phyloP scores from a whole-genome alignment of 441 rosid species.

The Cnidoscolus chayamansa region DNA sequence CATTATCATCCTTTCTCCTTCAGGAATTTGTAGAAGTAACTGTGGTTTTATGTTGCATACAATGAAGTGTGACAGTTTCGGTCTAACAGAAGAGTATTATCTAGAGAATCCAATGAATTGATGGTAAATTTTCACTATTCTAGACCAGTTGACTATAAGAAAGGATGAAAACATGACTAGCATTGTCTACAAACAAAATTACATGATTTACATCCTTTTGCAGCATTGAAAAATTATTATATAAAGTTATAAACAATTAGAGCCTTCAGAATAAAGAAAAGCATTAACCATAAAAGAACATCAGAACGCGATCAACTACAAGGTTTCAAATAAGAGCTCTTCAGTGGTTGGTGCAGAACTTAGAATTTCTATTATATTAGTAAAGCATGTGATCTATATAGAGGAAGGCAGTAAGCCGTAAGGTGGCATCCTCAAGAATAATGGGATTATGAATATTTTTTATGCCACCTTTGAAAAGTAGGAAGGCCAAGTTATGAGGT shows the following conservation, averaged over 20 bases:
- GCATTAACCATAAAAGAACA: background rate
- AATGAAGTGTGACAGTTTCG: background rate
- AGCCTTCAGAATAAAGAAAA: background rate
- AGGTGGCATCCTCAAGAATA: no score
- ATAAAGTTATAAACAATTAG: no score
- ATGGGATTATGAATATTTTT: background rate
- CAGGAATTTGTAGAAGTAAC: background rate
- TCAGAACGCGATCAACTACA: background rate
- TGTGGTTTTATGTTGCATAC: background rate
- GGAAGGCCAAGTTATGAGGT: constrained; percentile 8
- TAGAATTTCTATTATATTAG: background rate
- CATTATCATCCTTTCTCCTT: background rate
- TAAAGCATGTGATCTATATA: background rate
- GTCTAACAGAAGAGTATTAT: background rate
- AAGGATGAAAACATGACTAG: no score
- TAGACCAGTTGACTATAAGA: no score
- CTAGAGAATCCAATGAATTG: no score
- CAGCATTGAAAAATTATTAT: no score
- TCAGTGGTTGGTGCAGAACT: background rate
- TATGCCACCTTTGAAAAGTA: background rate
- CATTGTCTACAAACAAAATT: no score
- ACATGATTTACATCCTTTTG: no score
- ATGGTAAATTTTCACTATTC: no score
- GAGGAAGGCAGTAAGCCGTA: background rate
- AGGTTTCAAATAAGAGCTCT: background rate